Evolutionary conservation across 768 basidiomycete species (phyloP), one percentile per base, ranked within the genome.

Genomic region (Tricholoma hemisulphureum): DNA sequence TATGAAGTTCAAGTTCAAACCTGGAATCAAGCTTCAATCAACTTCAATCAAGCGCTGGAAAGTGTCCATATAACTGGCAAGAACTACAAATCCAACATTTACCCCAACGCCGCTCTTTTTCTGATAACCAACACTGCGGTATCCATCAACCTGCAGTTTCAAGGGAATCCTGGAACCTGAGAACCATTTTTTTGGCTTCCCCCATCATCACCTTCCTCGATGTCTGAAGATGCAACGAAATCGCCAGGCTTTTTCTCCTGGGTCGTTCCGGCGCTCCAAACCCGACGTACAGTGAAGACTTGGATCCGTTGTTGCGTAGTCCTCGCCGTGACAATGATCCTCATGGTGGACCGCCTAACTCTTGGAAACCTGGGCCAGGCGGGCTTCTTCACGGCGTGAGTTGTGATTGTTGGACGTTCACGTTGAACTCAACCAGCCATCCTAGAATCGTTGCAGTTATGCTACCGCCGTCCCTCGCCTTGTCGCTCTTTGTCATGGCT

Each of bases 291-390:
- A 21, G 54, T 73, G 57, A 79, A 80, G 60, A 77, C 76, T 0
- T 78, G 70, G 73, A 57, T 73, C 39, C 71, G 78, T 54, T 78
- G 76, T 54, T 68, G 71, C 39, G 60, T 73, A 9, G 73, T 66
- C 2, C 59, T 75, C 21, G 69, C 72, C 3, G 71, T 64, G 18
- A 51, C 70, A 1, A 28, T 77, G 56, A 61, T 77, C 5, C 64
- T 80, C 6, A 67, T 79, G 67, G 76, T 79, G 26, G 64, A 65
- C 9, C 61, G 56, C 3, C 63, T 62, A 28, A 66, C 75, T 0
- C 65, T 76, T 45, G 52, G 56, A n/a, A 69, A 61, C 7, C 73
- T 78, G 72, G 79, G 79, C 6, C 77, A 77, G 55, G 73, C 73
- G 9, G 75, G 70, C 0, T 78, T 77, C 69, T 79, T 77, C 61